These are phyloP conservation scores for Barnettozyma populi DNA, from an alignment of 805 yeast species.

Conservation along the genomic window DNA sequence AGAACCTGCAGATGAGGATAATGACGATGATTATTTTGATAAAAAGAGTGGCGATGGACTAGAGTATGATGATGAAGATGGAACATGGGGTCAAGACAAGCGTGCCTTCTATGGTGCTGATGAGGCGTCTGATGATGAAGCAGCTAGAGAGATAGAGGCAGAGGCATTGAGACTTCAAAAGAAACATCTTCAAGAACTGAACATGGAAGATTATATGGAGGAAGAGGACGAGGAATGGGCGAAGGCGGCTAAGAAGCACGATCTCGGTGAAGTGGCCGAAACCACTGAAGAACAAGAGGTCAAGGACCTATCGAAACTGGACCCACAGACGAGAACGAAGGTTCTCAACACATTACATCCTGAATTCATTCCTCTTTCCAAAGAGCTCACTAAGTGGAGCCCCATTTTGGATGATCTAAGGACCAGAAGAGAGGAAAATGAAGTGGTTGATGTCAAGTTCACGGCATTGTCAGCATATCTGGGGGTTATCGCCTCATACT, in stretches of 20 bases:
- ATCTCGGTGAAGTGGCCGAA: slow-evolving; percentile 28
- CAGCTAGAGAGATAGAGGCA: slow-evolving; percentile 70
- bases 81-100: slow-evolving; percentile 41
- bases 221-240: slow-evolving; percentile 79
- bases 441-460: slow-evolving; percentile 44
- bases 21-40: slow-evolving; percentile 26
- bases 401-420: slow-evolving; percentile 37
- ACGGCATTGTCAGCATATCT: slow-evolving; percentile 75
- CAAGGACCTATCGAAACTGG: slow-evolving; percentile 45
- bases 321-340: slow-evolving; percentile 45
- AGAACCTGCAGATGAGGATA: slow-evolving; percentile 27
- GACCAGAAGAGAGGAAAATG: slow-evolving; percentile 26
- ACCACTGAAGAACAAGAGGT: slow-evolving; percentile 25
- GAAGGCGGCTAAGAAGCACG: slow-evolving; percentile 46
- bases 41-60: slow-evolving; percentile 26
- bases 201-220: slow-evolving; percentile 69
- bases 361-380: slow-evolving; percentile 72
- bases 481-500: slow-evolving; percentile 72
- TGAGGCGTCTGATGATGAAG: slow-evolving; percentile 56
- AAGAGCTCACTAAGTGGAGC: slow-evolving; percentile 47
- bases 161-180: slow-evolving; percentile 88
- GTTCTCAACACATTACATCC: slow-evolving; percentile 66
- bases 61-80: slow-evolving; percentile 30
- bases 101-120: slow-evolving; percentile 49
- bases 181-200: slow-evolving; percentile 67